A percentile compares a stretch with the other conserved stretches of the same genome.
Conservation (phyloP, 768 basidiomycete genomes). For the Pleurotus tuoliensis region DNA sequence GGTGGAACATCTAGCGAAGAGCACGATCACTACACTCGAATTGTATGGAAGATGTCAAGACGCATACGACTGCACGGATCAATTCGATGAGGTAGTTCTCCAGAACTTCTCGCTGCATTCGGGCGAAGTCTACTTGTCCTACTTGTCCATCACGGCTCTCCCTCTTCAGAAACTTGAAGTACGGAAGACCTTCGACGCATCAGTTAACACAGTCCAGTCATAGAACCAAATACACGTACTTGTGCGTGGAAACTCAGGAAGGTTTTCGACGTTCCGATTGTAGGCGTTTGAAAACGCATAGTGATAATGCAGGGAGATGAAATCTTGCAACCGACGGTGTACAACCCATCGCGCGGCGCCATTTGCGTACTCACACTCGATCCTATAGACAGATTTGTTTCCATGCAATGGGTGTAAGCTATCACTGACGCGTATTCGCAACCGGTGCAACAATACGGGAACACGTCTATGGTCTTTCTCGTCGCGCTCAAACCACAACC, state of each 20-base stretch:
- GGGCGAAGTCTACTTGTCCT: conserved; percentile 72
- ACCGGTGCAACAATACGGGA: conserved; percentile 73
- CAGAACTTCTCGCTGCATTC: conserved; percentile 73
- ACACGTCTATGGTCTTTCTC: conserved; percentile 80
- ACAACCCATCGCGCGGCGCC: conserved; percentile 91
- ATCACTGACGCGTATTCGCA: conserved; percentile 83
- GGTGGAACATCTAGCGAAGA: conserved; percentile 82
- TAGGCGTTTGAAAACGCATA: conserved; percentile 84
- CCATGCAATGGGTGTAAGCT: conserved; percentile 78
- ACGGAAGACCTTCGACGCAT: conserved; percentile 64
- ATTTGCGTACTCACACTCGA: conserved; percentile 96
- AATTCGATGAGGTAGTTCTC: conserved; percentile 87
- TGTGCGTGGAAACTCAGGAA: conserved; percentile 91
- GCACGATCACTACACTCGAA: conserved; percentile 4
- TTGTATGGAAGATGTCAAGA: neutral
- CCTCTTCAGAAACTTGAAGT: conserved; percentile 80
- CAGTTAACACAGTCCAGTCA: neutral
- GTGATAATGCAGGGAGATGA: conserved; percentile 84
- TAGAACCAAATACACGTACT: conserved; percentile 35
- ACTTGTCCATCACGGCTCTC: conserved; percentile 51
- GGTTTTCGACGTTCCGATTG: conserved; percentile 62
- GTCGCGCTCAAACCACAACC: conserved; percentile 84
- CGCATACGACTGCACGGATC: conserved; percentile 81
- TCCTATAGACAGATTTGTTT: conserved; percentile 78
- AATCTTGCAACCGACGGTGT: conserved; percentile 92